phyloP scores from a whole-genome alignment of 345 rosid genomes.

The Eucalyptus regnans region DNA sequence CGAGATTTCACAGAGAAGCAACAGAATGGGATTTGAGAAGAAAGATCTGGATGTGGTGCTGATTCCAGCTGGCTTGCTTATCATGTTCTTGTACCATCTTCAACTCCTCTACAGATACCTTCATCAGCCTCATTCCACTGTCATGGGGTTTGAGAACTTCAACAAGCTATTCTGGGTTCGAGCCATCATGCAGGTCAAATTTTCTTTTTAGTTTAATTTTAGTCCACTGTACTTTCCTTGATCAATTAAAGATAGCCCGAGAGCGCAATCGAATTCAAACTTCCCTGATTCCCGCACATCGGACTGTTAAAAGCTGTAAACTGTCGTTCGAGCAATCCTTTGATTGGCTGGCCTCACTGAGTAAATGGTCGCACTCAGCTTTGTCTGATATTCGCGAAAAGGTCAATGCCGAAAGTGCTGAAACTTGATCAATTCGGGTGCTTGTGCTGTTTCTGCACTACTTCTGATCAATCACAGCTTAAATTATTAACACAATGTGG shows the following conservation, averaged over 20 bases:
- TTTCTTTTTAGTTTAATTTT: background rate
- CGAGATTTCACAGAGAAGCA: background rate
- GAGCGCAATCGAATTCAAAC: background rate
- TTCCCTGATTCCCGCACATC: background rate
- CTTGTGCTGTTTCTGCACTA: background rate
- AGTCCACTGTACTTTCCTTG: background rate
- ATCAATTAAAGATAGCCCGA: background rate
- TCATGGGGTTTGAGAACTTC: conserved; percentile 63
- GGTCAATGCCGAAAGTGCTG: background rate
- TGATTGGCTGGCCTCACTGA: background rate
- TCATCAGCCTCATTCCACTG: conserved; percentile 60
- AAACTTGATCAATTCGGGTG: background rate
- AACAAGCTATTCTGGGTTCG: conserved; percentile 77
- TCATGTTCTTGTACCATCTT: conserved; percentile 60
- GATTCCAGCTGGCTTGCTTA: conserved; percentile 54
- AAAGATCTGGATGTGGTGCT: conserved; percentile 59
- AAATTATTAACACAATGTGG: background rate
- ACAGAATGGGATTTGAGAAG: conserved; percentile 11
- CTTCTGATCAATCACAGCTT: background rate
- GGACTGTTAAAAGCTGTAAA: background rate
- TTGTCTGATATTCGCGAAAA: background rate
- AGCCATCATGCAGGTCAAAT: conserved; percentile 42
- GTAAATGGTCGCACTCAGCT: background rate
- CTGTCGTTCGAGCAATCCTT: background rate
- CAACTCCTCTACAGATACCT: conserved; percentile 58